These are phyloP conservation scores for Aspergillus fumigatus DNA, from an alignment of 2,329 filamentous ascomycete species.

Conservation along the genomic window DNA sequence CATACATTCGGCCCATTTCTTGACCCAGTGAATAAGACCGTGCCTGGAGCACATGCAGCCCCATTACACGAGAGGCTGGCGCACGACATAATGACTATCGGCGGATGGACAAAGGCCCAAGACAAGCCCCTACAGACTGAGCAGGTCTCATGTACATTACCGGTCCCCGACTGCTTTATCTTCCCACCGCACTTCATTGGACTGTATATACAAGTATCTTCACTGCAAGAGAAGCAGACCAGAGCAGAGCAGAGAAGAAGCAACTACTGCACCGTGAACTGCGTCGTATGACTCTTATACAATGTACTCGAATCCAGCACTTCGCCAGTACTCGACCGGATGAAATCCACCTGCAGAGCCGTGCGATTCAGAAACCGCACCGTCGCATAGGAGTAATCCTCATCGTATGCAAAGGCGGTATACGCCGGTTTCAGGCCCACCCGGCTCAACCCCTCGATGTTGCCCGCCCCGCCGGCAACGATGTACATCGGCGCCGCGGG, in stretches of 20 bases:
- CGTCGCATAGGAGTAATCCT: conserved; percentile 50
- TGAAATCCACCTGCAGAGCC: conserved; percentile 49
- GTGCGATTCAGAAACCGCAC: conserved; percentile 45
- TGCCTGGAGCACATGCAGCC: not conserved
- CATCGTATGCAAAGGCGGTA: conserved; percentile 35
- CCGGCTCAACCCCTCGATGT: conserved; percentile 49
- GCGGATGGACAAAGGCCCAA: too few species aligned
- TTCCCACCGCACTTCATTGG: not conserved
- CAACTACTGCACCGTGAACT: conserved; percentile 49
- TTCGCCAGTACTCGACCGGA: conserved; percentile 46
- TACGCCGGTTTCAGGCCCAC: conserved; percentile 42
- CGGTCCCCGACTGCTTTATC: too few species aligned
- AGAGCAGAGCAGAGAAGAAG: too few species aligned
- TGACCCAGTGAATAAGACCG: not conserved
- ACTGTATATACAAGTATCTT: not conserved
- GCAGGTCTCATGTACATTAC: not conserved
- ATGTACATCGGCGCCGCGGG: conserved; percentile 56
- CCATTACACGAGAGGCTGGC: too few species aligned
- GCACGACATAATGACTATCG: not conserved
- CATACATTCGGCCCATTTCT: too few species aligned
- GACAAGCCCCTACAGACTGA: not conserved
- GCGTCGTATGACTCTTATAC: conserved; percentile 45
- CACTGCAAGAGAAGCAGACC: too few species aligned
- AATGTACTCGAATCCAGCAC: conserved; percentile 46
- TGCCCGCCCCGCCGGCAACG: conserved; percentile 53